Conservation (phyloP, 208 protist species). For the Plasmodiophora brassicae region DNA sequence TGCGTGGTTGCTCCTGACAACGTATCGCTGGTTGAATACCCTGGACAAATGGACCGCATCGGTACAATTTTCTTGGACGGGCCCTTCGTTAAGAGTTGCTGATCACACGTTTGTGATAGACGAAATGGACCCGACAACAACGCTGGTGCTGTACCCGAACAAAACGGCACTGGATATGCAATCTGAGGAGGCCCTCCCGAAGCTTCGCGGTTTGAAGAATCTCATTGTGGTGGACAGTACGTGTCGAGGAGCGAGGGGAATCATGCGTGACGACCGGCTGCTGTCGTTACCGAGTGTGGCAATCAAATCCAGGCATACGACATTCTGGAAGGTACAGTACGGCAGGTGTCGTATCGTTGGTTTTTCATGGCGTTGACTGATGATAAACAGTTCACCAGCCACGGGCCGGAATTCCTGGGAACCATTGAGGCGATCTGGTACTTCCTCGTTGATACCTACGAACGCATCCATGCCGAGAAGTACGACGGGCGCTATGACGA, state of each 20-base stretch:
- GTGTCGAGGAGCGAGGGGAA: not conserved
- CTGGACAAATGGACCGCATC: not conserved
- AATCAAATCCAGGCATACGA: not conserved
- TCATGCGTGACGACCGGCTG: not conserved
- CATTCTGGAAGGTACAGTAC: slow-evolving; percentile 16
- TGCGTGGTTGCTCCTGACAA: not conserved
- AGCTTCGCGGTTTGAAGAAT: not conserved
- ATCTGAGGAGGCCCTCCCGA: slow-evolving; percentile 14
- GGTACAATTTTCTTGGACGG: not conserved
- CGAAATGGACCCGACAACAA: not conserved
- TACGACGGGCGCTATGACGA: slow-evolving; percentile 10
- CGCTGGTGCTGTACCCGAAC: not conserved
- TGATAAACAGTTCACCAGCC: not conserved
- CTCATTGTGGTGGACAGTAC: slow-evolving; percentile 10
- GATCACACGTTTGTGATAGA: not conserved
- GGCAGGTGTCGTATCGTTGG: not conserved
- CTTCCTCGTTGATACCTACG: not conserved
- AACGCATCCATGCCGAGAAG: not conserved
- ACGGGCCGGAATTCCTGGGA: not conserved
- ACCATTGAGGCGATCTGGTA: slow-evolving; percentile 29
- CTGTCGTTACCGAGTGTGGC: not conserved
- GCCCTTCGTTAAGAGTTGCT: not conserved
- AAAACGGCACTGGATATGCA: not conserved
- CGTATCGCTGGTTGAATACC: not conserved
- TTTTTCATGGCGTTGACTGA: not conserved